A percentile compares a stretch with the other conserved stretches of the same genome.
Evolutionary conservation across 441 rosid genomes (phyloP).

Genomic region (Corymbia calophylla): DNA sequence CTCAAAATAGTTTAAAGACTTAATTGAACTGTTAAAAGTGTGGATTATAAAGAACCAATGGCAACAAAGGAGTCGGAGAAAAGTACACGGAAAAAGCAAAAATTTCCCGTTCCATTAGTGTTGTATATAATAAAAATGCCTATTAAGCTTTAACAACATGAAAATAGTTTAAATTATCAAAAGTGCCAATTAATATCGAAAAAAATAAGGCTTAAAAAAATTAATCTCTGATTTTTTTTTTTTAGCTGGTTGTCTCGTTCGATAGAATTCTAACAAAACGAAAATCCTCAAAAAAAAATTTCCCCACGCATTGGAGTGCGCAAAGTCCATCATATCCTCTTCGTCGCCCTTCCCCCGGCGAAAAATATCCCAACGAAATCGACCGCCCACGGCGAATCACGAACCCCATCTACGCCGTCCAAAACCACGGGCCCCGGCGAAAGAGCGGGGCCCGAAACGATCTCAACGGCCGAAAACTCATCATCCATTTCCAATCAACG

Average conservation of each 20-base stretch:
- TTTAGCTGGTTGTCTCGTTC: neutral
- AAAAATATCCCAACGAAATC: neutral
- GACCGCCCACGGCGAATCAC: neutral
- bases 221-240: neutral
- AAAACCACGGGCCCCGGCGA: neutral
- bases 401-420: neutral
- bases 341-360: neutral
- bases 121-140: neutral
- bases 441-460: neutral
- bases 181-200: neutral
- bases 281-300: neutral
- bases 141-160: neutral
- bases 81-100: fast-evolving
- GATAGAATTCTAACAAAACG: neutral
- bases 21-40: fast-evolving
- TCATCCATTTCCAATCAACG: neutral
- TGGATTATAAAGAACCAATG: no score
- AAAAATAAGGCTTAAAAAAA: neutral
- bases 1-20: fast-evolving
- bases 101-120: neutral
- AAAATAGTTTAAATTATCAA: neutral
- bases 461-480: neutral
- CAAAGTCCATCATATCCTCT: neutral
- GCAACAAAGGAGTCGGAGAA: fast-evolving
- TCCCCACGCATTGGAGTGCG: neutral